These are phyloP conservation scores for Pneumocystis murina DNA, from an alignment of 1,139 yeast genomes.

Conservation along the genomic window DNA sequence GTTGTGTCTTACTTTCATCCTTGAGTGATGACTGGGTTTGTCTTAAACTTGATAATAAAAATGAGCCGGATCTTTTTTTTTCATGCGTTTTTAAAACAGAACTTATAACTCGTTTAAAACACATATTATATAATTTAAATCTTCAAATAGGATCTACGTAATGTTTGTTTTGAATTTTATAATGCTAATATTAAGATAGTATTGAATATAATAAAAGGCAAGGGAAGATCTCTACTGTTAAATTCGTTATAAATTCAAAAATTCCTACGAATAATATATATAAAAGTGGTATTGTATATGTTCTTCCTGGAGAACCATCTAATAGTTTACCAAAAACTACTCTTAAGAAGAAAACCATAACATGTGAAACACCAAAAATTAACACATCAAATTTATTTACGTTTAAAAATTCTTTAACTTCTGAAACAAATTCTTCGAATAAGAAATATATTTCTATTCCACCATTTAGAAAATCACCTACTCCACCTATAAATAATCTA, in stretches of 20 bases:
- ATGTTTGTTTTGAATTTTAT: not conserved
- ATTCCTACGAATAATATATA: slow-evolving; percentile 63
- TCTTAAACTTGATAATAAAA: slow-evolving; percentile 34
- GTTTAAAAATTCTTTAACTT: slow-evolving; percentile 8
- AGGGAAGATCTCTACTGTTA: slow-evolving; percentile 57
- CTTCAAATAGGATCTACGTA: slow-evolving; percentile 52
- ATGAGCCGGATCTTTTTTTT: slow-evolving; percentile 66
- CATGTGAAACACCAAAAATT: slow-evolving; percentile 17
- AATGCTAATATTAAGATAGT: not conserved
- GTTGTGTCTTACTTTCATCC: slow-evolving; percentile 52
- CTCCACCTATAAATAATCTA: slow-evolving; percentile 50
- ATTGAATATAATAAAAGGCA: slow-evolving; percentile 83
- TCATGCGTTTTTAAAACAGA: slow-evolving; percentile 83
- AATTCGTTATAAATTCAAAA: slow-evolving; percentile 43
- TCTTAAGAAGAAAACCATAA: slow-evolving; percentile 38
- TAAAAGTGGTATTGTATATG: slow-evolving; percentile 79
- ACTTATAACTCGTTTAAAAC: slow-evolving; percentile 59
- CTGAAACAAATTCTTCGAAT: slow-evolving; percentile 15
- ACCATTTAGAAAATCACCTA: slow-evolving; percentile 55
- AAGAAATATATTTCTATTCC: slow-evolving; percentile 40
- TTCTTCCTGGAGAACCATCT: slow-evolving; percentile 65
- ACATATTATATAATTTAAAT: slow-evolving; percentile 41
- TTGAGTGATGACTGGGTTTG: slow-evolving; percentile 92
- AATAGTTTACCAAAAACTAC: slow-evolving; percentile 53
- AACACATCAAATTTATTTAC: slow-evolving; percentile 8